Percentiles rank a stretch among this genome's conserved stretches.
These are phyloP conservation scores for Colletotrichum cuscutae DNA, from an alignment of 2,329 filamentous ascomycete genomes.

Conservation along the genomic window DNA sequence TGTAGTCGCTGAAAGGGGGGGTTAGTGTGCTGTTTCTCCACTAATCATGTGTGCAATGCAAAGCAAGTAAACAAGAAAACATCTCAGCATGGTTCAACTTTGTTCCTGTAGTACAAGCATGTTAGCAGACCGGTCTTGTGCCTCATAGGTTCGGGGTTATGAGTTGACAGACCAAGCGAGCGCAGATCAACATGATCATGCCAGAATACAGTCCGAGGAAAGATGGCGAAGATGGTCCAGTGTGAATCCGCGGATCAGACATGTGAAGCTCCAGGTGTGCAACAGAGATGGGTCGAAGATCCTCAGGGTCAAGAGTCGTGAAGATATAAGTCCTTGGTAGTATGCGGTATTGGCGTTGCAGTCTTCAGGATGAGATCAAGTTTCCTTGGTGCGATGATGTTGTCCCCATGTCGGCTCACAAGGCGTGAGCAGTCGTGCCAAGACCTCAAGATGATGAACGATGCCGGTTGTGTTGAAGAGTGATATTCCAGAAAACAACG, in stretches of 20 bases:
- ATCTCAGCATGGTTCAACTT: constrained; percentile 63
- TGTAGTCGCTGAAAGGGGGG: constrained; percentile 63
- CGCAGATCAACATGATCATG: constrained; percentile 23
- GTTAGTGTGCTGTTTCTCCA: constrained; percentile 68
- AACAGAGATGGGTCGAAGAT: background rate
- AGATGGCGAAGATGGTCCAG: background rate
- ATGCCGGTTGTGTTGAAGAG: too few relatives aligned
- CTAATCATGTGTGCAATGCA: constrained; percentile 42
- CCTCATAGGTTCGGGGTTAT: constrained; percentile 33
- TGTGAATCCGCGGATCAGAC: background rate
- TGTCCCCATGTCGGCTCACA: too few relatives aligned
- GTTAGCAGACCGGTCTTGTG: constrained; percentile 46
- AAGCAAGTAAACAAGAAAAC: constrained; percentile 44
- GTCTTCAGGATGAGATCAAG: too few relatives aligned
- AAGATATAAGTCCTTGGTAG: too few relatives aligned
- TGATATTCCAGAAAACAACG: background rate
- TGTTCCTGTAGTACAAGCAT: constrained; percentile 55
- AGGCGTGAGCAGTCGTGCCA: too few relatives aligned
- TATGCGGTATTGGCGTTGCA: background rate
- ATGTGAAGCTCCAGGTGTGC: background rate
- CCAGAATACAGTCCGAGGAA: background rate
- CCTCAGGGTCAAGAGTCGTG: background rate
- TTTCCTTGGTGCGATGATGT: too few relatives aligned
- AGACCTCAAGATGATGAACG: too few relatives aligned
- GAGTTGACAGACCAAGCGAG: constrained; percentile 49